Evolutionary conservation across 192 early-diverging fungal species (phyloP), one percentile per base, ranked within the genome.

Genomic region (Coemansia sp.): DNA sequence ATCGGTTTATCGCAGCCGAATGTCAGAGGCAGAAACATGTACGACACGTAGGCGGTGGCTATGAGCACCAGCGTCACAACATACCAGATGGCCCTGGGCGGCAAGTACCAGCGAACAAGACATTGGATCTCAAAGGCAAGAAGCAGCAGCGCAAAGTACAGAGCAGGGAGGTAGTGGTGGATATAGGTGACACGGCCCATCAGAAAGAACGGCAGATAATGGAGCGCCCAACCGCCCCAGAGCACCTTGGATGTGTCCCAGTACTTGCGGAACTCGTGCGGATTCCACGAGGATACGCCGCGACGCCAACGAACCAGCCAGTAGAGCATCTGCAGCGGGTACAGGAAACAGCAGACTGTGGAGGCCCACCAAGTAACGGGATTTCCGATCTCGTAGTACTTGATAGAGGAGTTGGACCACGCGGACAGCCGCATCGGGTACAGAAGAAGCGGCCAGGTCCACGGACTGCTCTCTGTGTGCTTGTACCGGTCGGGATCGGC

Each of bases 41-140:
- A 63, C 67, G 91, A 95, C 26, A 86, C 85, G 23, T 49, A 53
- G 43, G 79, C 74, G 2, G 63, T 59, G 16, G 64, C 70, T 4
- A 65, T 54, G 26, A 64, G 45, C 6, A 32, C 54, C 2, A 45
- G 60, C 2, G 23, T 23, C 6, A 57, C 42, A 15, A 70, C 43
- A 5, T 65, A 64, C 67, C 50, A 32, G 63, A 70, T 50, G 26
- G 71, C 19, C 23, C 49, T 6, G 83, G 76, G 5, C 66, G 50
- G 43, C 75, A 64, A 85, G 68, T 93, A 72, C 69, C 75, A 72
- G 63, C 70, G 50, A 41, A 49, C 38, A 19, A 65, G 72, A 74
- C 94, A 96, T 47, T 94, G 91, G 64, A 91, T 77, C 38, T 94
- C 79, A n/a, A 76, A 86, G 12, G 89, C 89, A n/a, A 89, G 69